phyloP scores from a whole-genome alignment of 495 filamentous ascomycete genomes.

The Penicillium tannophilum region DNA sequence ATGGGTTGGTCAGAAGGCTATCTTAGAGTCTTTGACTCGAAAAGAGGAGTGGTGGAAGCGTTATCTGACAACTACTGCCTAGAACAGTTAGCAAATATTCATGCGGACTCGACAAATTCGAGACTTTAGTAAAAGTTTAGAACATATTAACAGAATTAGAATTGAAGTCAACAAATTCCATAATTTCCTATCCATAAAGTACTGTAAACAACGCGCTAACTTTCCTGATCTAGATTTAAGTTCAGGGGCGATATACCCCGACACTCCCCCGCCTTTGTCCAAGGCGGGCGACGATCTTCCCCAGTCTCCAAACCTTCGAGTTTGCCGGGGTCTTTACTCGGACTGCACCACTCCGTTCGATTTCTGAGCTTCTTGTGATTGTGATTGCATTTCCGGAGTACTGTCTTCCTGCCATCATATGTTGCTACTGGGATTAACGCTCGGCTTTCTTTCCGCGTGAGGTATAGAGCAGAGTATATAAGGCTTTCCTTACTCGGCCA shows the following conservation, averaged over 20 bases:
- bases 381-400: conserved; percentile 14
- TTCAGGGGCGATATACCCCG: background rate
- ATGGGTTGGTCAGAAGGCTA: conserved; percentile 28
- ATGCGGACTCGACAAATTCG: background rate
- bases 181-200: too few species aligned
- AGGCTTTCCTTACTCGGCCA: background rate
- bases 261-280: background rate
- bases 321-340: background rate
- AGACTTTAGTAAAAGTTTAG: too few species aligned
- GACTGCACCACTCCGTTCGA: background rate
- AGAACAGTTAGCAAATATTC: too few species aligned
- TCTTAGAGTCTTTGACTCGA: conserved; percentile 25
- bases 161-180: too few species aligned
- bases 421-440: background rate
- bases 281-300: background rate
- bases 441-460: conserved; percentile 1
- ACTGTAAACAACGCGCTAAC: too few species aligned
- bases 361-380: background rate
- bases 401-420: conserved; percentile 20
- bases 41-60: conserved; percentile 33
- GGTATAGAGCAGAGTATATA: conserved; percentile 5
- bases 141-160: too few species aligned
- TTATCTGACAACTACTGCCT: conserved; percentile 16
- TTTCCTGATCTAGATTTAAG: too few species aligned
- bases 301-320: background rate